A percentile compares a stretch with the other conserved stretches of the same genome.
Evolutionary conservation across 371 early-diverging fungal genomes (phyloP).

Genomic region (Lichtheimia ramosa): DNA sequence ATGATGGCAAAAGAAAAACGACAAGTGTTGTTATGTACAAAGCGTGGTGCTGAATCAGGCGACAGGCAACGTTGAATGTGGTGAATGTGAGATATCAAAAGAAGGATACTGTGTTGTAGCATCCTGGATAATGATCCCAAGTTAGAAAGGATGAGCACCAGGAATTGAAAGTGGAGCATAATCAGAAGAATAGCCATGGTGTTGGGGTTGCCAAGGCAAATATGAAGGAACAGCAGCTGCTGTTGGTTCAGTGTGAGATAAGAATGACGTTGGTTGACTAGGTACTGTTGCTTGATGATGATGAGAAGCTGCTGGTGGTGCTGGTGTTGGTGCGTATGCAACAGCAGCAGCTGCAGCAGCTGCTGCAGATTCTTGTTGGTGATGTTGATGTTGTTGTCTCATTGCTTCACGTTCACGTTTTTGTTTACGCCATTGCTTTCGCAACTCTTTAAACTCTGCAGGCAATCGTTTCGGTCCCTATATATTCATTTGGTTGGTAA

Average conservation of each 20-base stretch:
- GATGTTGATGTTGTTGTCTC: constrained; percentile 15
- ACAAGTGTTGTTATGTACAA: constrained; percentile 1
- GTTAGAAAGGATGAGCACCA: constrained; percentile 4
- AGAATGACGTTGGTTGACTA: constrained; percentile 5
- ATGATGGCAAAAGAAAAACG: neutral
- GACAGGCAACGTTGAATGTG: too few species aligned
- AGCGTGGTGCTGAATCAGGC: neutral
- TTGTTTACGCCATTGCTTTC: constrained; percentile 32
- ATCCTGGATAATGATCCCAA: neutral
- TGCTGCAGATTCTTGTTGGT: constrained; percentile 1
- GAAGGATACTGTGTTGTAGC: neutral
- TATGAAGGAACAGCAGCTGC: constrained; percentile 5
- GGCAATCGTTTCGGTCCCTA: constrained; percentile 34
- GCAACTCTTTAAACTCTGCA: constrained; percentile 33
- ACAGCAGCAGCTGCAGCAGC: neutral
- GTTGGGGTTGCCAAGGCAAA: constrained; percentile 12
- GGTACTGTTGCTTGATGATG: constrained; percentile 5
- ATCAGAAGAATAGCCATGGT: constrained; percentile 6
- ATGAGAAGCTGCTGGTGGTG: too few species aligned
- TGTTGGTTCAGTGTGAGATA: neutral
- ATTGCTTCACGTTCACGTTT: constrained; percentile 18
- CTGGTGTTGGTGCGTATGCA: neutral
- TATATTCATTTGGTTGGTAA: neutral
- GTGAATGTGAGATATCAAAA: too few species aligned
- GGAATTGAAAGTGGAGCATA: neutral